Percentiles rank a stretch among this genome's conserved stretches.
phyloP scores from a whole-genome alignment of 1,284 basidiomycete species.

The Heimioporus punctisporus region DNA sequence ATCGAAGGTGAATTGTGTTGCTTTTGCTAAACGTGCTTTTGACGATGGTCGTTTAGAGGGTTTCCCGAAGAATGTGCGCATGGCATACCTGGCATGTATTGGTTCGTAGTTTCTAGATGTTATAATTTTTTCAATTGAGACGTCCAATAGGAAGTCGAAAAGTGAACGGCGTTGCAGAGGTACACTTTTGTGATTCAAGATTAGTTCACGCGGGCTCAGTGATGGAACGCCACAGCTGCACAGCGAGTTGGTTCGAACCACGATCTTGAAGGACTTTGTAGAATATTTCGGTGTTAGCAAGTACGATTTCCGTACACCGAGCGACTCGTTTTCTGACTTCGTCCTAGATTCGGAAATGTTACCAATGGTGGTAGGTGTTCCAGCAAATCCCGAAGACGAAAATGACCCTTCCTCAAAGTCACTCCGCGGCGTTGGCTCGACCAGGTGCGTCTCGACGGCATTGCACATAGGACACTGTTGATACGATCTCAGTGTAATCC shows the following conservation, averaged over 20 bases:
- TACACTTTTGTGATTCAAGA: conserved; percentile 29
- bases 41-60: conserved; percentile 58
- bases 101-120: conserved; percentile 40
- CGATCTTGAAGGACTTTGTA: conserved; percentile 92
- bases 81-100: conserved; percentile 85
- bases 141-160: conserved; percentile 64
- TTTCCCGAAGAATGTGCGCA: conserved; percentile 81
- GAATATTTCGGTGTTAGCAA: conserved; percentile 82
- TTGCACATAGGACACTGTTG: neutral
- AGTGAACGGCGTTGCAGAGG: conserved; percentile 96
- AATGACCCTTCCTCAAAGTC: conserved; percentile 41
- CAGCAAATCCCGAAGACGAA: conserved; percentile 16
- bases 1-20: conserved; percentile 66
- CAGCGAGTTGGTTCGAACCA: conserved; percentile 73
- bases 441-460: conserved; percentile 42
- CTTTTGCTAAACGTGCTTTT: neutral
- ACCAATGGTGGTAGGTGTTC: conserved; percentile 79
- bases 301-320: conserved; percentile 38
- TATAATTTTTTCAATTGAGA: neutral
- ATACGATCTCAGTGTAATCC: conserved; percentile 75
- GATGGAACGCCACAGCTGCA: conserved; percentile 49
- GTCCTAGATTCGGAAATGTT: conserved; percentile 70
- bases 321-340: conserved; percentile 12
- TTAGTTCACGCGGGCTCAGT: neutral
- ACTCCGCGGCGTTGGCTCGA: conserved; percentile 91